These are phyloP conservation scores for Penicillium canariense DNA, from an alignment of 495 filamentous ascomycete species.

Conservation along the genomic window DNA sequence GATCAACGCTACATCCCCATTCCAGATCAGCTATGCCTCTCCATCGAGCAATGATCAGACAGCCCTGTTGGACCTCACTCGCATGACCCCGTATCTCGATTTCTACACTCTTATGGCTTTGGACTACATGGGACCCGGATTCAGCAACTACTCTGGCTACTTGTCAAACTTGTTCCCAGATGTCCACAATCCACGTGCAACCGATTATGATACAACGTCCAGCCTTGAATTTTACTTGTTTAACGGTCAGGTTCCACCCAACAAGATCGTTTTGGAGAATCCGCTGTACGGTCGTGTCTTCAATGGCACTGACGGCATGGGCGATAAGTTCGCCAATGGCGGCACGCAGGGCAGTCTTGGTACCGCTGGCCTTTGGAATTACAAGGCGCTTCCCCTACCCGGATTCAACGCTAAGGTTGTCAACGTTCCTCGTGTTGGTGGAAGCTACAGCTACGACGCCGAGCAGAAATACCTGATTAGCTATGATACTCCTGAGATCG, in stretches of 20 bases:
- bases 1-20: neutral
- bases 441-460: neutral
- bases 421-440: neutral
- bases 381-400: neutral
- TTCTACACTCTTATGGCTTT: neutral
- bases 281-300: neutral
- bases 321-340: neutral
- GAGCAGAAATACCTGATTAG: neutral
- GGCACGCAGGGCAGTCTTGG: neutral
- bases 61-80: neutral
- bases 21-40: neutral
- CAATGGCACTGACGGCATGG: neutral
- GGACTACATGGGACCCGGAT: neutral
- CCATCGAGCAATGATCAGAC: neutral
- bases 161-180: neutral
- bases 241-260: neutral
- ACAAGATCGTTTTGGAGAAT: neutral
- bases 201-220: neutral
- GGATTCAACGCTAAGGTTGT: neutral
- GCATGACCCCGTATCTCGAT: neutral
- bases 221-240: neutral
- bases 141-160: neutral
- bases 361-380: neutral
- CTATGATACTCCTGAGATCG: neutral
- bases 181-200: neutral